phyloP scores from a whole-genome alignment of 441 rosid species.

The Brassica hybrid region DNA sequence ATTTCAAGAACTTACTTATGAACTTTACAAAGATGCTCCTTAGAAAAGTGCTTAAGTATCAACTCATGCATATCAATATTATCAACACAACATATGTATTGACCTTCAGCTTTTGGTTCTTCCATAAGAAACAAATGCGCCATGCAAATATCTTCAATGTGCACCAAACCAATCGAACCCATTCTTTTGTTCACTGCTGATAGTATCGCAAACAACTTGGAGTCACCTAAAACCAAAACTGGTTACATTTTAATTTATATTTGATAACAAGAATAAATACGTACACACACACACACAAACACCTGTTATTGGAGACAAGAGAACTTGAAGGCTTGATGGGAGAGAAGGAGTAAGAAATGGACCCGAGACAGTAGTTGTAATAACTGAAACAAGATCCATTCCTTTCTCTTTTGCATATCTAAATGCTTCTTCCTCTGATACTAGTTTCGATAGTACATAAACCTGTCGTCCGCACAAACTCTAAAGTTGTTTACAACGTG shows the following conservation, averaged over 20 bases:
- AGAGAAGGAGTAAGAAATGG: slow-evolving; percentile 64
- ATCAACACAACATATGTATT: slow-evolving; percentile 60
- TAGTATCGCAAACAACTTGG: slow-evolving; percentile 56
- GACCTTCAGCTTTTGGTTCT: slow-evolving; percentile 59
- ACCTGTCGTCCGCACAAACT: slow-evolving; percentile 45
- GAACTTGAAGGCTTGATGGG: slow-evolving; percentile 80
- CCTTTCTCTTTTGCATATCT: slow-evolving; percentile 61
- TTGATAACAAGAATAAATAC: neutral
- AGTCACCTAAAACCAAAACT: slow-evolving; percentile 53
- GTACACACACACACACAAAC: slow-evolving; percentile 19
- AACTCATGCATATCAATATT: slow-evolving; percentile 56
- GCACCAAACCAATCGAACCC: slow-evolving; percentile 82
- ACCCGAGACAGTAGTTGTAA: slow-evolving; percentile 76
- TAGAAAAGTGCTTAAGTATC: slow-evolving; percentile 46
- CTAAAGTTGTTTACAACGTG: neutral
- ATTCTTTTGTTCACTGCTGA: slow-evolving; percentile 73
- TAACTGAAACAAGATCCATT: slow-evolving; percentile 72
- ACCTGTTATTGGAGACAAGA: slow-evolving; percentile 81
- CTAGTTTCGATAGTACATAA: slow-evolving; percentile 74
- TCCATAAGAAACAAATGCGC: slow-evolving; percentile 84
- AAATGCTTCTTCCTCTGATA: slow-evolving; percentile 79
- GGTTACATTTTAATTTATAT: neutral
- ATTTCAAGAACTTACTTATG: slow-evolving; percentile 41
- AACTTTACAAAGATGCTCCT: slow-evolving; percentile 28
- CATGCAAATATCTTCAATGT: slow-evolving; percentile 75